Percentiles rank a stretch among this genome's conserved stretches.
Conservation (phyloP, 176 grass and related monocot species). For the Thinopyrum elongatum region DNA sequence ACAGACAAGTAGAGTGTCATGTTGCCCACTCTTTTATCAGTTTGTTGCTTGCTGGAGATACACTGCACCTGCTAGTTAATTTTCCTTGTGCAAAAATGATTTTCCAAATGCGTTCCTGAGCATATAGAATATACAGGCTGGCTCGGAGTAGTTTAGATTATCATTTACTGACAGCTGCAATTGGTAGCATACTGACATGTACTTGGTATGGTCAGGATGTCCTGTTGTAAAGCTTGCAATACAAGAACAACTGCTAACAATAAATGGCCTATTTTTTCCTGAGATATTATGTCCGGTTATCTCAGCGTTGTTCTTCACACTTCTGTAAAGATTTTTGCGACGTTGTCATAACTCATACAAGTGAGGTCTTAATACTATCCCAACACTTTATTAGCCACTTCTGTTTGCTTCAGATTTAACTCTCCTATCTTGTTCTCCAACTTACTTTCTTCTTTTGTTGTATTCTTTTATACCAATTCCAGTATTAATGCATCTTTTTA, state of each 20-base stretch:
- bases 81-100: constrained; percentile 7
- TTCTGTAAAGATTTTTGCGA: neutral
- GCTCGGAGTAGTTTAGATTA: constrained; percentile 29
- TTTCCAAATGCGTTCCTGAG: constrained; percentile 26
- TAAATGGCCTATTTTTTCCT: neutral
- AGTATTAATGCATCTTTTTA: neutral
- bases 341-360: neutral
- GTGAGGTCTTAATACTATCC: neutral
- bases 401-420: neutral
- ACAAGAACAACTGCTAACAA: neutral
- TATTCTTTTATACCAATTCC: neutral
- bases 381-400: neutral
- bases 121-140: constrained; percentile 24
- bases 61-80: constrained; percentile 5
- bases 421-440: neutral
- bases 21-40: constrained; percentile 8
- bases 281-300: neutral
- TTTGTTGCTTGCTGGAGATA: constrained; percentile 18
- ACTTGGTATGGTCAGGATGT: constrained; percentile 15
- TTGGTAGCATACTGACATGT: constrained; percentile 20
- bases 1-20: constrained; percentile 1
- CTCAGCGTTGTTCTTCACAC: neutral
- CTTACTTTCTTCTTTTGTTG: neutral
- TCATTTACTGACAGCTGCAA: constrained; percentile 18
- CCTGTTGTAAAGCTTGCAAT: neutral